Evolutionary conservation across 306 rosid species (phyloP).

Genomic region (Begonia loranthoides): DNA sequence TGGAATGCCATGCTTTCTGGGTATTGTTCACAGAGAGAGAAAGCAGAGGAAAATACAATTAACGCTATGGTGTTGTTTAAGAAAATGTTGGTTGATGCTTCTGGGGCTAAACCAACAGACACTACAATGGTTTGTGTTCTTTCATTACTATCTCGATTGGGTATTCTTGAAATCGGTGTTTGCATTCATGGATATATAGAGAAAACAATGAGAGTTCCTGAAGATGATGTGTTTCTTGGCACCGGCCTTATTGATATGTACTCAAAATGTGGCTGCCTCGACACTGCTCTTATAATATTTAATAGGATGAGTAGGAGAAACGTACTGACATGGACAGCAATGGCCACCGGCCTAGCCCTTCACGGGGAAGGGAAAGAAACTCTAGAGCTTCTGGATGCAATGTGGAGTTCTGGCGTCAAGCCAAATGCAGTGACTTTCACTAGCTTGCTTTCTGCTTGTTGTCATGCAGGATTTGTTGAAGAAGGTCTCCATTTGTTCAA

Average conservation of each 20-base stretch:
- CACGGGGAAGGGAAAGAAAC: conserved; percentile 62
- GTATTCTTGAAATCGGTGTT: conserved; percentile 43
- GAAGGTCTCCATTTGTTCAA: conserved; percentile 38
- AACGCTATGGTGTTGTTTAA: conserved; percentile 40
- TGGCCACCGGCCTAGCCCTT: conserved; percentile 60
- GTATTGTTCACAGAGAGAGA: conserved; percentile 37
- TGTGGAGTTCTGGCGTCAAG: conserved; percentile 37
- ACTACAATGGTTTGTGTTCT: conserved; percentile 57
- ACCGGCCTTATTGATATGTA: conserved; percentile 79
- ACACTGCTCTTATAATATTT: conserved; percentile 39
- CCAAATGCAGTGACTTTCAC: conserved; percentile 46
- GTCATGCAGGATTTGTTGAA: conserved; percentile 51
- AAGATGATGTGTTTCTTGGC: conserved; percentile 60
- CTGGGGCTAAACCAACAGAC: conserved; percentile 43
- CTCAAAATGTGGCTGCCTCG: conserved; percentile 61
- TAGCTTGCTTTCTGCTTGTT: conserved; percentile 49
- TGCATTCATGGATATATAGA: conserved; percentile 50
- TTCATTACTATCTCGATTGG: conserved; percentile 54
- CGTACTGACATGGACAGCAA: conserved; percentile 70
- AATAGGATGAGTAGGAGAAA: conserved; percentile 38
- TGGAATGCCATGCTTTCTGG: conserved; percentile 79
- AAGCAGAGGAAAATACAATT: conserved; percentile 15
- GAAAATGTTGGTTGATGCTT: conserved; percentile 36
- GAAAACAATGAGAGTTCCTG: conserved; percentile 35
- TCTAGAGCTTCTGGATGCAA: conserved; percentile 38